Conservation (phyloP, 2,329 filamentous ascomycete species). For the Colletotrichum magnum region DNA sequence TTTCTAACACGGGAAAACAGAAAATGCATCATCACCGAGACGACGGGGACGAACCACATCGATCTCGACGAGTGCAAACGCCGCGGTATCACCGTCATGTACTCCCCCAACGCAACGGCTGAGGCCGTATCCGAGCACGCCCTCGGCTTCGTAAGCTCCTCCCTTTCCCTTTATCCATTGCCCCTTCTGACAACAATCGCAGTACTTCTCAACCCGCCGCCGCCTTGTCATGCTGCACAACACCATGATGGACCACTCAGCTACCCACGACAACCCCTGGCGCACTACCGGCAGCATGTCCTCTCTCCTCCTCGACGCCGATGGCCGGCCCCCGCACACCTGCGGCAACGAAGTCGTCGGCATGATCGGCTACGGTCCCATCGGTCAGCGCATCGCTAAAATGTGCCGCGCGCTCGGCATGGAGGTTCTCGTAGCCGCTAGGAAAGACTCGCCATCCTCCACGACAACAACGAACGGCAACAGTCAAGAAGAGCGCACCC, state of each 20-base stretch:
- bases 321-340: slow-evolving; percentile 44
- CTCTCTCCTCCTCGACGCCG: slow-evolving; percentile 37
- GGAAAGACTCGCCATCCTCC: slow-evolving; percentile 36
- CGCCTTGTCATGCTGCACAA: slow-evolving; percentile 43
- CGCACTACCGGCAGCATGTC: slow-evolving; percentile 40
- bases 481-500: slow-evolving; percentile 19
- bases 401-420: slow-evolving; percentile 44
- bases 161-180: not conserved
- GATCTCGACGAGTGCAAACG: slow-evolving; percentile 43
- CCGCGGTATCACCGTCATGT: slow-evolving; percentile 43
- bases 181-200: not conserved
- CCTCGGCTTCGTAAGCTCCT: slow-evolving; percentile 39
- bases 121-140: slow-evolving; percentile 46
- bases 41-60: slow-evolving; percentile 45
- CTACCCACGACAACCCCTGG: slow-evolving; percentile 37
- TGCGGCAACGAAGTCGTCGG: slow-evolving; percentile 47
- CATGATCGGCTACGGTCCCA: slow-evolving; percentile 47
- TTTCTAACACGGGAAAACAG: slow-evolving; percentile 16
- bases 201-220: slow-evolving; percentile 44
- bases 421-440: slow-evolving; percentile 44
- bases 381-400: slow-evolving; percentile 44
- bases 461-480: not conserved
- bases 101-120: slow-evolving; percentile 41
- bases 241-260: slow-evolving; percentile 39
- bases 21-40: slow-evolving; percentile 45